A percentile compares a stretch with the other conserved stretches of the same genome.
Evolutionary conservation across 495 filamentous ascomycete species (phyloP).

Genomic region (Xylaria intraflava): DNA sequence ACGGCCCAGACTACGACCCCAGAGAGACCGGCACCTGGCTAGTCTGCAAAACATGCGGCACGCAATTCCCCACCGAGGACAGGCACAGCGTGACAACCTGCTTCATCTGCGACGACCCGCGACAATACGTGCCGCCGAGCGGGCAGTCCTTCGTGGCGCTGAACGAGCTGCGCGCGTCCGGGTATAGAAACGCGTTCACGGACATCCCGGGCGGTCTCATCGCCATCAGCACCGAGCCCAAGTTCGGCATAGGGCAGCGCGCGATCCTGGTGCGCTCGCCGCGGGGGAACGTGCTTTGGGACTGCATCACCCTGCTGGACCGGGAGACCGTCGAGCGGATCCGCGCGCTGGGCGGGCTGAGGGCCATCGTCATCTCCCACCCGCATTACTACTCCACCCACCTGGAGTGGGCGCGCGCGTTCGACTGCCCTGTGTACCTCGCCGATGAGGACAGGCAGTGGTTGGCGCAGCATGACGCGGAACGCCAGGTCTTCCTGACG

Average conservation of each 20-base stretch:
- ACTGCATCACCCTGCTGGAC: conserved; percentile 61
- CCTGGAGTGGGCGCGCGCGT: conserved; percentile 56
- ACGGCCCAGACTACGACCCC: conserved; percentile 12
- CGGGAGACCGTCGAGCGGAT: conserved; percentile 47
- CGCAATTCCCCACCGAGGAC: conserved; percentile 53
- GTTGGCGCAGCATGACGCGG: conserved; percentile 30
- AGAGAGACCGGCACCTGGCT: conserved; percentile 39
- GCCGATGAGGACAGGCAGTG: conserved; percentile 56
- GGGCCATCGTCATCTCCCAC: conserved; percentile 72
- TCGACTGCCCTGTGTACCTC: conserved; percentile 59
- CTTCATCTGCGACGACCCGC: conserved; percentile 70
- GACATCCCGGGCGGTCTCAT: conserved; percentile 31
- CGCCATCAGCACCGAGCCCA: conserved; percentile 53
- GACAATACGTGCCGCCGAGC: conserved; percentile 59
- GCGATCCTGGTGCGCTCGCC: conserved; percentile 56
- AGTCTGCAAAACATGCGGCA: conserved; percentile 64
- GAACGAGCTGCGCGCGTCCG: conserved; percentile 22
- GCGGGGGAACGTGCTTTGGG: conserved; percentile 66
- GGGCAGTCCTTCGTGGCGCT: conserved; percentile 58
- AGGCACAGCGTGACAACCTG: conserved; percentile 45
- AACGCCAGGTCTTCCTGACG: conserved; percentile 38
- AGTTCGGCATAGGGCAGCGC: conserved; percentile 66
- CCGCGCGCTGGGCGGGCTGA: conserved; percentile 49
- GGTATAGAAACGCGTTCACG: conserved; percentile 38
- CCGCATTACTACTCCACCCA: conserved; percentile 74